Conservation (phyloP, 306 rosid species). For the Myrica gale region DNA sequence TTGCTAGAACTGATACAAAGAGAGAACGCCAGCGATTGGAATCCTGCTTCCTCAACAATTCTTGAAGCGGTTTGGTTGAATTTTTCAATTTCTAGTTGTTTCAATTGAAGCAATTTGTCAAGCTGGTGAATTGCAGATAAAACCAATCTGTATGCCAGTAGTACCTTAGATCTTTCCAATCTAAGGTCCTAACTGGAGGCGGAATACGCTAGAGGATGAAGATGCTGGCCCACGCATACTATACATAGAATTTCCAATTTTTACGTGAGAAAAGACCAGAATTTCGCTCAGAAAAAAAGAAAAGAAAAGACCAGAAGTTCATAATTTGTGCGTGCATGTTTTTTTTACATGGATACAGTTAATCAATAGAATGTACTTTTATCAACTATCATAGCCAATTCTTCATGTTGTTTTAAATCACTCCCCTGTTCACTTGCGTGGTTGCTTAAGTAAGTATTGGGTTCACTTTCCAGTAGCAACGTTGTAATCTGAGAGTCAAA, state of each 20-base stretch:
- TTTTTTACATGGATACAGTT: not conserved
- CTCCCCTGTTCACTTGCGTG: not conserved
- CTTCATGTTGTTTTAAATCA: not conserved
- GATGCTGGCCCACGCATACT: constrained; percentile 44
- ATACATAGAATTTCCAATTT: constrained; percentile 34
- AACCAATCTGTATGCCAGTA: constrained; percentile 39
- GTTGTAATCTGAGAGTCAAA: not conserved
- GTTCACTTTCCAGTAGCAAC: not conserved
- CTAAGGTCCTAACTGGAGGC: constrained; percentile 49
- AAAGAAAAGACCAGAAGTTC: constrained; percentile 6
- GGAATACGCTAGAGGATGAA: constrained; percentile 40
- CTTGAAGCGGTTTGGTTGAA: constrained; percentile 29
- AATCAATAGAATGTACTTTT: not conserved
- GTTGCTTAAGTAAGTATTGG: not conserved
- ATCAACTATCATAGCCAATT: not conserved
- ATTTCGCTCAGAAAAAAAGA: no score
- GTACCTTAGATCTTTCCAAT: constrained; percentile 41
- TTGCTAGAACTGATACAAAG: constrained; percentile 29
- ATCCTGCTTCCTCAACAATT: constrained; percentile 23
- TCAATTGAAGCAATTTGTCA: constrained; percentile 28
- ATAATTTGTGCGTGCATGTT: not conserved
- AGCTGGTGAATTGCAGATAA: constrained; percentile 44
- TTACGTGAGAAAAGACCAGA: constrained; percentile 11
- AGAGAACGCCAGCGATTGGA: constrained; percentile 37
- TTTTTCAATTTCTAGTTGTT: constrained; percentile 23